phyloP scores from a whole-genome alignment of 768 basidiomycete species.

The Russula vinacea region DNA sequence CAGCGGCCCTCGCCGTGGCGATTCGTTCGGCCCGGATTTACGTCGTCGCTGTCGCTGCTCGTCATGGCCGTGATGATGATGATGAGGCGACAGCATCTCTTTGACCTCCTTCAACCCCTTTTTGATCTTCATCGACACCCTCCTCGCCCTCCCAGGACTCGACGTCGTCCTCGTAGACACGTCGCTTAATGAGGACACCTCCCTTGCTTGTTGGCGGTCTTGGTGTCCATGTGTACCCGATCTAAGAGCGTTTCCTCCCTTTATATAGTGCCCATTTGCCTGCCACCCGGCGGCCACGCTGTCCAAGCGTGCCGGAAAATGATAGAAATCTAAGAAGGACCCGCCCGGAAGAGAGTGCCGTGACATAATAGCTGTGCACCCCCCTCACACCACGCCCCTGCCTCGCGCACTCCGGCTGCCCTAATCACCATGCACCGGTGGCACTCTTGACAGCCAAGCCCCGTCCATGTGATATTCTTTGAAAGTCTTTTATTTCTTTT shows the following conservation, averaged over 20 bases:
- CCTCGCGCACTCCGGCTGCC: conserved; percentile 1
- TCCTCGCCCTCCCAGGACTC: conserved; percentile 22
- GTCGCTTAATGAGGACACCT: conserved; percentile 13
- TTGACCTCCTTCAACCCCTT: conserved; percentile 31
- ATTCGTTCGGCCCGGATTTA: conserved; percentile 19
- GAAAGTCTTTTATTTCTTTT: not conserved
- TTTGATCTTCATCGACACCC: conserved; percentile 31
- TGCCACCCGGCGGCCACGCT: conserved; percentile 21
- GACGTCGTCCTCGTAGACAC: not conserved
- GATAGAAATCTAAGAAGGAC: not conserved
- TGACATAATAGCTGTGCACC: conserved; percentile 25
- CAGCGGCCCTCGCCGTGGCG: conserved; percentile 21
- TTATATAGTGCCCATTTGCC: conserved; percentile 12
- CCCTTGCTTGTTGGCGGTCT: conserved; percentile 8
- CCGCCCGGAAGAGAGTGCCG: not conserved
- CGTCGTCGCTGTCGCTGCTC: conserved; percentile 5
- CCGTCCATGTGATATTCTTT: not conserved
- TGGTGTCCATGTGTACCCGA: conserved; percentile 6
- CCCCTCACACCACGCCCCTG: not conserved
- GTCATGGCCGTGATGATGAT: conserved; percentile 9
- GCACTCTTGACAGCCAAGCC: no score
- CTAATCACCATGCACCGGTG: not conserved
- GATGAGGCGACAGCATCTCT: conserved; percentile 23
- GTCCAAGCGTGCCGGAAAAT: conserved; percentile 15
- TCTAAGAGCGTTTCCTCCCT: not conserved